These are phyloP conservation scores for Stephanodiscus minutulus DNA, from an alignment of 108 stramenopile genomes.

Conservation along the genomic window DNA sequence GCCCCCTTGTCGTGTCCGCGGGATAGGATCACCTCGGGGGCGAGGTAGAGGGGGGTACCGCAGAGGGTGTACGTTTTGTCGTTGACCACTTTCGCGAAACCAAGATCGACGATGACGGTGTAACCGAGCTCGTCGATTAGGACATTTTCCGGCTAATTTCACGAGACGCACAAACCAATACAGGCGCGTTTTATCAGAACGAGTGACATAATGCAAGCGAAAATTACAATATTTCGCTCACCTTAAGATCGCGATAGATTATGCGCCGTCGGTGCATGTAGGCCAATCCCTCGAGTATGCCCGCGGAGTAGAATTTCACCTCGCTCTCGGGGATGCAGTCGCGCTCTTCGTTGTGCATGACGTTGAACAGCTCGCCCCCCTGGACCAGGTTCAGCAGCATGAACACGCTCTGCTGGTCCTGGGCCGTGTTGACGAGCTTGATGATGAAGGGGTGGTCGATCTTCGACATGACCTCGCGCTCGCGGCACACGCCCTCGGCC, in stretches of 20 bases:
- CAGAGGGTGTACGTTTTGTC: constrained; percentile 91
- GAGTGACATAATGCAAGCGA: constrained; percentile 72
- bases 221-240: constrained; percentile 32
- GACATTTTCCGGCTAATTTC: constrained; percentile 84
- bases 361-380: constrained; percentile 83
- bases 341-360: constrained; percentile 65
- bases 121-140: constrained; percentile 89
- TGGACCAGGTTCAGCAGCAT: constrained; percentile 89
- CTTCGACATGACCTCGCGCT: constrained; percentile 82
- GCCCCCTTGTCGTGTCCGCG: constrained; percentile 97
- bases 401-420: constrained; percentile 83
- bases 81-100: constrained; percentile 85
- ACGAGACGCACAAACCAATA: constrained; percentile 59
- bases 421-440: constrained; percentile 78
- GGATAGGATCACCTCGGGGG: constrained; percentile 94
- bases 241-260: constrained; percentile 94
- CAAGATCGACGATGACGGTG: constrained; percentile 91
- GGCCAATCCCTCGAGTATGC: constrained; percentile 64
- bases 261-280: constrained; percentile 80
- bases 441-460: constrained; percentile 95
- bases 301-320: constrained; percentile 78
- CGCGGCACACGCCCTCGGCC: constrained; percentile 73
- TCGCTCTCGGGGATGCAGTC: constrained; percentile 68
- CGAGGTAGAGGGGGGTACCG: constrained; percentile 96
- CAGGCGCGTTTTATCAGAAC: constrained; percentile 70